Evolutionary conservation across 176 grass and related monocot species (phyloP).

Genomic region (Bonia amplexicaulis): DNA sequence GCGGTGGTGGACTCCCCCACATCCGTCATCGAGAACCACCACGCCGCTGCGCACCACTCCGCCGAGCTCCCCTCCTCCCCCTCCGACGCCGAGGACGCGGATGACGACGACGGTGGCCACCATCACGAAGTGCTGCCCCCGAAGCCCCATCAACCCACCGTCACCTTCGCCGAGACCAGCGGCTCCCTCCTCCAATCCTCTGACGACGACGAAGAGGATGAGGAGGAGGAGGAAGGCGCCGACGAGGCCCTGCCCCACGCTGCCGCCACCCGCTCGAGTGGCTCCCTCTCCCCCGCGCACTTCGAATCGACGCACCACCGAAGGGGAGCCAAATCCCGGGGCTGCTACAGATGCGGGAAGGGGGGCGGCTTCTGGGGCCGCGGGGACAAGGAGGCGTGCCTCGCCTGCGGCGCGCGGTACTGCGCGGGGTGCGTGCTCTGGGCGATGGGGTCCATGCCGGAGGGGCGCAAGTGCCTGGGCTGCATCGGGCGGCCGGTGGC

Average conservation of each 20-base stretch:
- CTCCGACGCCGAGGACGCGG: slow-evolving; percentile 32
- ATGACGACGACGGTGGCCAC: background rate
- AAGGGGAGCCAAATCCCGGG: slow-evolving; percentile 21
- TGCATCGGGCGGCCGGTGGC: slow-evolving; percentile 73
- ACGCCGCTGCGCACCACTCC: slow-evolving; percentile 59
- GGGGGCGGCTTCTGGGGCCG: slow-evolving; percentile 60
- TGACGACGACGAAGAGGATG: slow-evolving; percentile 3
- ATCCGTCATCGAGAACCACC: slow-evolving; percentile 91
- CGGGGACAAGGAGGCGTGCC: slow-evolving; percentile 66
- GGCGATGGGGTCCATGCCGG: slow-evolving; percentile 96
- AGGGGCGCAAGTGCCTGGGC: slow-evolving; percentile 70
- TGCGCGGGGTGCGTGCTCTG: slow-evolving; percentile 60
- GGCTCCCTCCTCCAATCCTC: slow-evolving; percentile 48
- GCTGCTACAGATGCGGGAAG: slow-evolving; percentile 74
- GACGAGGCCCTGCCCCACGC: slow-evolving; percentile 4
- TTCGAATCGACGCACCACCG: background rate
- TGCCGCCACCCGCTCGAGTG: slow-evolving; percentile 26
- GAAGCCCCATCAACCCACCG: slow-evolving; percentile 11
- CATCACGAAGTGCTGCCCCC: background rate
- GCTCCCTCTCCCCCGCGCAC: slow-evolving; percentile 34
- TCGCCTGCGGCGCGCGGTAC: slow-evolving; percentile 77
- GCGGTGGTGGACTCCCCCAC: slow-evolving; percentile 54
- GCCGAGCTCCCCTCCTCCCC: slow-evolving; percentile 60
- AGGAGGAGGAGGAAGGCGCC: background rate
- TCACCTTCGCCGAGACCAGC: slow-evolving; percentile 49